These are phyloP conservation scores for Populus euphratica DNA, from an alignment of 345 rosid species.

Conservation along the genomic window DNA sequence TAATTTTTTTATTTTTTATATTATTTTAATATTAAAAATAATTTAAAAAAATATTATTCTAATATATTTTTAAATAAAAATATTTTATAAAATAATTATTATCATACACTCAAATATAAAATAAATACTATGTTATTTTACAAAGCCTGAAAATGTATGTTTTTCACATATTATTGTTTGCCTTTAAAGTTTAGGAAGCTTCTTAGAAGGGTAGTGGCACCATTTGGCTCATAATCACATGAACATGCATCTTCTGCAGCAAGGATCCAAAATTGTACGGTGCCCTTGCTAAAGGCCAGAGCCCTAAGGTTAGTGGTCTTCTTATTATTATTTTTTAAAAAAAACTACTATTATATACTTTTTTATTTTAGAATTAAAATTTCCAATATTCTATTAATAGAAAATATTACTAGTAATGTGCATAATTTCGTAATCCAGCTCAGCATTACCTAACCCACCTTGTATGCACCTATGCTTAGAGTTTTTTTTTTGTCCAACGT, in stretches of 20 bases:
- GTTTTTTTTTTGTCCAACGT: too few relatives aligned
- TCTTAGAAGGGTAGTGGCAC: neutral
- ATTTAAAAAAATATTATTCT: too few relatives aligned
- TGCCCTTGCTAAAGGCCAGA: slow-evolving; percentile 68
- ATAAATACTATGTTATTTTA: neutral
- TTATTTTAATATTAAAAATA: too few relatives aligned
- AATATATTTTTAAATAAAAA: too few relatives aligned
- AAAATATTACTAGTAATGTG: too few relatives aligned
- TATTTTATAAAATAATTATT: too few relatives aligned
- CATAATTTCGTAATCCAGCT: neutral
- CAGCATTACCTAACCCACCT: too few relatives aligned
- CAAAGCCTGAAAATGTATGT: neutral
- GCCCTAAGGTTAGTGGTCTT: slow-evolving; percentile 62
- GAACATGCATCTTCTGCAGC: slow-evolving; percentile 37
- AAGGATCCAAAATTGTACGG: slow-evolving; percentile 57
- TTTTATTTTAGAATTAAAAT: neutral
- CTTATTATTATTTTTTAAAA: neutral
- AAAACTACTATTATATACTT: neutral
- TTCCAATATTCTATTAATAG: neutral
- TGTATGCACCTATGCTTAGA: too few relatives aligned
- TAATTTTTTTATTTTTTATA: too few relatives aligned
- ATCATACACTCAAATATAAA: too few relatives aligned
- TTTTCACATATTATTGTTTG: neutral
- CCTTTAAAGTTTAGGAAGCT: neutral
- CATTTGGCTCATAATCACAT: neutral